Percentiles rank a stretch among this genome's conserved stretches.
phyloP scores from a whole-genome alignment of 2,329 filamentous ascomycete genomes.

The Coniochaeta sp. region DNA sequence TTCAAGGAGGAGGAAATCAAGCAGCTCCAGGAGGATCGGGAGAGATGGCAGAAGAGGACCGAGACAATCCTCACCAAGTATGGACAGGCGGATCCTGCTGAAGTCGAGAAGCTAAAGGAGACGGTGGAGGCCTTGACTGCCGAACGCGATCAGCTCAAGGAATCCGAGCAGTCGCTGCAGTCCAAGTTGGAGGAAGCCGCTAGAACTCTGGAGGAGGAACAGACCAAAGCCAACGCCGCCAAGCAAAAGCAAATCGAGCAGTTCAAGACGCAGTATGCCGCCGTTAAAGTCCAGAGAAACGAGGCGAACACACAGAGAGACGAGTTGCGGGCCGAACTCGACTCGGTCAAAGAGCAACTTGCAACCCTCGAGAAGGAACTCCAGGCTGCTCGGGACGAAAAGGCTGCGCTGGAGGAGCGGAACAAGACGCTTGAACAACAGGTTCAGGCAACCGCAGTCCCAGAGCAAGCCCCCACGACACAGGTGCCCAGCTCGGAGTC shows the following conservation, averaged over 20 bases:
- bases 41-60: constrained; percentile 91
- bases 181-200: constrained; percentile 46
- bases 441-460: constrained; percentile 5
- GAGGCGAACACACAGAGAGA: constrained; percentile 45
- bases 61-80: constrained; percentile 96
- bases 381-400: constrained; percentile 35
- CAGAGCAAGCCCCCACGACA: constrained; percentile 14
- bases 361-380: constrained; percentile 43
- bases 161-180: constrained; percentile 42
- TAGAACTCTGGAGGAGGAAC: constrained; percentile 44
- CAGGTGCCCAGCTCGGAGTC: constrained; percentile 20
- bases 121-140: constrained; percentile 59
- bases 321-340: constrained; percentile 42
- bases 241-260: constrained; percentile 52
- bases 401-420: constrained; percentile 24
- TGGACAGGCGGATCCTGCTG: constrained; percentile 87
- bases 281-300: constrained; percentile 46
- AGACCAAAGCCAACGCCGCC: constrained; percentile 43
- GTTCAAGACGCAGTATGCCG: constrained; percentile 52
- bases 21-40: constrained; percentile 82
- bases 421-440: constrained; percentile 35
- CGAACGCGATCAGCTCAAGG: constrained; percentile 53
- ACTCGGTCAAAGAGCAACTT: constrained; percentile 33
- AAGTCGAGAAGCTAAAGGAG: constrained; percentile 83
- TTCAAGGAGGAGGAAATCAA: constrained; percentile 84